Evolutionary conservation across 768 basidiomycete species (phyloP).

Genomic region (Nidularia pulvinata): DNA sequence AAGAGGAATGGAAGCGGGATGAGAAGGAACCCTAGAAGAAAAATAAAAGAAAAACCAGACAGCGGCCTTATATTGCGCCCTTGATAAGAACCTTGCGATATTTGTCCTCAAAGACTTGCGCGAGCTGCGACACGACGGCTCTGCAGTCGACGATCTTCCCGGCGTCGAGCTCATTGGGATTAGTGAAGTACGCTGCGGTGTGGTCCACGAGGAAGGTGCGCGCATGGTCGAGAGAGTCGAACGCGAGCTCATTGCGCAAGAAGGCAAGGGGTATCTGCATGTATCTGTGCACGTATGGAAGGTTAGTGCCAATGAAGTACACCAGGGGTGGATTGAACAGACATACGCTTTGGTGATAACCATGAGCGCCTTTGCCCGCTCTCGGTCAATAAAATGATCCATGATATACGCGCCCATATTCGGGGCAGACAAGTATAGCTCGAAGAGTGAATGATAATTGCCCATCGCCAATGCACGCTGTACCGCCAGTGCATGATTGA

Average conservation of each 20-base stretch:
- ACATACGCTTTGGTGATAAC: constrained; percentile 94
- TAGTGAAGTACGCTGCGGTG: constrained; percentile 63
- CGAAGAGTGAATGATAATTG: constrained; percentile 94
- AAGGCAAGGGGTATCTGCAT: constrained; percentile 74
- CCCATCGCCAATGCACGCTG: constrained; percentile 89
- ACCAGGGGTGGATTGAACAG: not conserved
- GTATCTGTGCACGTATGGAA: constrained; percentile 55
- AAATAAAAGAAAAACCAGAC: not conserved
- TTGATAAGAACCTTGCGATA: constrained; percentile 89
- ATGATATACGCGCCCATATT: constrained; percentile 99
- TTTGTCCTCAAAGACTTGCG: constrained; percentile 72
- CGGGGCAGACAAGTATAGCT: constrained; percentile 78
- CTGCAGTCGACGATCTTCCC: constrained; percentile 78
- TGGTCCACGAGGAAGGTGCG: constrained; percentile 73
- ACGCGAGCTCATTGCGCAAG: constrained; percentile 81
- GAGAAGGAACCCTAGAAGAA: not conserved
- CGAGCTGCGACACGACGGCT: constrained; percentile 52
- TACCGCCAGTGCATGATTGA: constrained; percentile 88
- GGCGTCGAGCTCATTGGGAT: constrained; percentile 58
- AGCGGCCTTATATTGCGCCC: constrained; percentile 74
- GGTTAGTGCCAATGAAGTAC: not conserved
- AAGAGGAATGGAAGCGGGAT: too few relatives aligned
- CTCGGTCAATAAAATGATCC: constrained; percentile 97
- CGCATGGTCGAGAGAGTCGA: constrained; percentile 64
- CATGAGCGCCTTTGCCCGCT: constrained; percentile 83